phyloP scores from a whole-genome alignment of 2,329 filamentous ascomycete genomes.

The Fusarium equiseti region DNA sequence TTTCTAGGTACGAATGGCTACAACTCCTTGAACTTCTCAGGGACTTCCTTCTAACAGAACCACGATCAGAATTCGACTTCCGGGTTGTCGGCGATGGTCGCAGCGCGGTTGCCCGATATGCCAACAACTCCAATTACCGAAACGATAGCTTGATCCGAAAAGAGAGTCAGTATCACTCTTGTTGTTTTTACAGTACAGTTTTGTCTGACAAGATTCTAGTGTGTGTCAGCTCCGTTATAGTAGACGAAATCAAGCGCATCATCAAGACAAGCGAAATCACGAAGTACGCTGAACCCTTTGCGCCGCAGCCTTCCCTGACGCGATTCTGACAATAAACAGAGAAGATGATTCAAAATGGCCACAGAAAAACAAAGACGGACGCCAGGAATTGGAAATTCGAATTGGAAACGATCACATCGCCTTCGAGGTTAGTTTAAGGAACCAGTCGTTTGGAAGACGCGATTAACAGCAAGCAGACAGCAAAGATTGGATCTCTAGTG shows the following conservation, averaged over 20 bases:
- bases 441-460: neutral
- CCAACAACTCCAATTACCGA: conserved; percentile 99
- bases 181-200: neutral
- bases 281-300: conserved; percentile 72
- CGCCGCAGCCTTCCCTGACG: neutral
- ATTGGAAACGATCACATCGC: conserved; percentile 96
- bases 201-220: conserved; percentile 66
- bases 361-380: conserved; percentile 98
- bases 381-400: conserved; percentile 95
- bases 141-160: conserved; percentile 99
- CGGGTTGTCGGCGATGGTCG: conserved; percentile 91
- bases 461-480: conserved; percentile 72
- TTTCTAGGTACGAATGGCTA: conserved; percentile 77
- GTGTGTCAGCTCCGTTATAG: conserved; percentile 92
- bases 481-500: conserved; percentile 96
- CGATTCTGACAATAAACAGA: conserved; percentile 60
- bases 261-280: conserved; percentile 97
- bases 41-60: conserved; percentile 13
- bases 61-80: conserved; percentile 89
- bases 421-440: conserved; percentile 78
- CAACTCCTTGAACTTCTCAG: neutral
- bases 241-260: conserved; percentile 96
- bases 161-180: conserved; percentile 81
- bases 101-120: conserved; percentile 94
- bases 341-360: conserved; percentile 99